Base-by-base conservation (phyloP, 495 filamentous ascomycete species). In the Sphaerosporella brunnea region DNA sequence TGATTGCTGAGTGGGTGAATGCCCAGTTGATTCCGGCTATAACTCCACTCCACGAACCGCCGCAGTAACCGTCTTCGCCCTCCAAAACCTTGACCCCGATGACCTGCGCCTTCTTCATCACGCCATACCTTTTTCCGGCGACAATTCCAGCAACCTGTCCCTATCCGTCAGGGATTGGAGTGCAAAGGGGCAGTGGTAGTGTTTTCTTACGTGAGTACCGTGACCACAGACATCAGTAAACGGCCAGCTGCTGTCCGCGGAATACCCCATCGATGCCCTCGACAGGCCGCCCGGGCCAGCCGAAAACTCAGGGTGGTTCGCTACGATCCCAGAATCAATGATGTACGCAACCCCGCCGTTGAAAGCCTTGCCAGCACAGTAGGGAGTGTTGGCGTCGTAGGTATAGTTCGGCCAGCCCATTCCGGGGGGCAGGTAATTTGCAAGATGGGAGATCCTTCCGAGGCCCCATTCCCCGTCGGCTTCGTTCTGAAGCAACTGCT, bases 201-300 rank as follows among this genome's bases (percentile, higher is more conserved):
- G n/a, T n/a, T n/a, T n/a, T n/a, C n/a, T n/a, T n/a, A 78, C 73
- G 62, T 82, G 78, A n/a, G 70, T 78, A 13, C 78, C 79, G 59
- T 83, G 79, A 11, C 78, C 72, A 41, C 53, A 55, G 9, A 18
- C 4, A 23, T 55, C 52, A 11, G 2, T n/a, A 23, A 30, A 37
- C 10, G 13, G 13, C 2, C 41, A 16, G 26, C 20, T 18, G 2
- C 2, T 21, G n/a, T n/a, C n/a, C n/a, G n/a, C n/a, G n/a, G n/a
- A n/a, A n/a, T n/a, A n/a, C n/a, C n/a, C n/a, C n/a, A n/a, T n/a
- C n/a, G n/a, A n/a, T n/a, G n/a, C n/a, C n/a, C n/a, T n/a, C n/a
- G n/a, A 10, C 1, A 2, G 2, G 2, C 10, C 20, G 10, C 21
- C 51, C 40, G 46, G 2, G 2, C 51, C 21, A 16, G 24, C 38